A percentile compares a stretch with the other conserved stretches of the same genome.
Evolutionary conservation across 2,329 filamentous ascomycete species (phyloP).

Genomic region (Pseudogymnoascus pannorum): DNA sequence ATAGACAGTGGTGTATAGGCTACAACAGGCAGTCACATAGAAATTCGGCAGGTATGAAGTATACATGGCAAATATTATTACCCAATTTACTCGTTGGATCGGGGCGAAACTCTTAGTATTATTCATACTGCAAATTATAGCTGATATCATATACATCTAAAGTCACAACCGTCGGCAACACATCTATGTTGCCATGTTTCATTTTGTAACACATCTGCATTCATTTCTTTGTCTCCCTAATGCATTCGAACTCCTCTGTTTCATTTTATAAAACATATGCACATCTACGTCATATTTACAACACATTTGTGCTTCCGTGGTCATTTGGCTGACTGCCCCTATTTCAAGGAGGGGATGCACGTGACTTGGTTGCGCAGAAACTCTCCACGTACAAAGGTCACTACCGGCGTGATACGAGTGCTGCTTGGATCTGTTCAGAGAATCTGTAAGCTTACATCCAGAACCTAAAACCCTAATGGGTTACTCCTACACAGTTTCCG

Average conservation of each 20-base stretch:
- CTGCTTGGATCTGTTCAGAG: background rate
- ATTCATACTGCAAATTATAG: background rate
- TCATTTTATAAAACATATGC: background rate
- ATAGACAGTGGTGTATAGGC: slow-evolving; percentile 43
- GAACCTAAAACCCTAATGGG: background rate
- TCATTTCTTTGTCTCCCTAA: too few species aligned
- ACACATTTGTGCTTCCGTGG: background rate
- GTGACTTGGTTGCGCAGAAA: background rate
- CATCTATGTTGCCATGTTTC: background rate
- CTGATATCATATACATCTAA: background rate
- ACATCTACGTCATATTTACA: background rate
- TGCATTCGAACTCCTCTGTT: background rate
- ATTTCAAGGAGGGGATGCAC: background rate
- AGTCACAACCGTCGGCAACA: background rate
- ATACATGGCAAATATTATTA: background rate
- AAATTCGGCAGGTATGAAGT: background rate
- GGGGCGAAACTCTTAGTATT: background rate
- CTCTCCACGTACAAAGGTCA: background rate
- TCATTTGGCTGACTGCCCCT: background rate
- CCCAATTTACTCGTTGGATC: background rate
- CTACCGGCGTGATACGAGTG: background rate
- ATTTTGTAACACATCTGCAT: background rate
- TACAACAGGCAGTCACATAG: background rate
- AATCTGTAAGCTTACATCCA: background rate
- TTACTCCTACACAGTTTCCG: background rate